Percentiles rank a stretch among this genome's conserved stretches.
These are phyloP conservation scores for Trametes maxima DNA, from an alignment of 768 basidiomycete genomes.

Conservation along the genomic window DNA sequence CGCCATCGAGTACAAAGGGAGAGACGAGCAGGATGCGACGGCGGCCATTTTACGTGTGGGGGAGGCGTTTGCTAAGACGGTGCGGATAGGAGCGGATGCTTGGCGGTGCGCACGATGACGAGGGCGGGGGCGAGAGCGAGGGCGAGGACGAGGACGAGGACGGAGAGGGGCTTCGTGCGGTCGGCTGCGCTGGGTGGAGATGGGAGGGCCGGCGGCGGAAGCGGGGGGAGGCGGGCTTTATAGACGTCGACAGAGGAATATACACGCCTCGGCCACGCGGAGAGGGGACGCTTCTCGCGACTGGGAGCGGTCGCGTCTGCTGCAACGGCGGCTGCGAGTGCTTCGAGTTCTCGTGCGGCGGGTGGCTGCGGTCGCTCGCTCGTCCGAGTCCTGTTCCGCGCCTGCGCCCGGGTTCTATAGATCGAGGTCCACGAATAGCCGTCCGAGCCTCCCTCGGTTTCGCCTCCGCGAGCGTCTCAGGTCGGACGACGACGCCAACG, in stretches of 20 bases:
- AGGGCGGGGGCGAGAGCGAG: background rate
- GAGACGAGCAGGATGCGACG: slow-evolving; percentile 13
- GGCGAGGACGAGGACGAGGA: background rate
- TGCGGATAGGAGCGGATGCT: slow-evolving; percentile 2
- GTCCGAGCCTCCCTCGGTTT: no score
- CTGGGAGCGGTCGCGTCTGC: background rate
- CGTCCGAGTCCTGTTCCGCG: no score
- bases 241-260: background rate
- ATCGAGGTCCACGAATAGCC: no score
- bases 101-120: background rate
- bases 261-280: slow-evolving; percentile 18
- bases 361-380: no score
- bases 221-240: slow-evolving; percentile 12
- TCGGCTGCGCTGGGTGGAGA: background rate
- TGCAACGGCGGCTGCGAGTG: no score
- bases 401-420: no score
- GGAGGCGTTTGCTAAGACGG: background rate
- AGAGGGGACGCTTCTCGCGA: slow-evolving; percentile 10
- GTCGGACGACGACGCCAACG: no score
- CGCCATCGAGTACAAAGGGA: slow-evolving; percentile 16
- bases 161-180: background rate
- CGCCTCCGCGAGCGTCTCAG: no score
- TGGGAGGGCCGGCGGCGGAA: background rate
- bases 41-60: slow-evolving; percentile 12
- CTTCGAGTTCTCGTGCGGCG: no score